Conservation (phyloP, 2,329 filamentous ascomycete species). For the Fusarium newnesense region DNA sequence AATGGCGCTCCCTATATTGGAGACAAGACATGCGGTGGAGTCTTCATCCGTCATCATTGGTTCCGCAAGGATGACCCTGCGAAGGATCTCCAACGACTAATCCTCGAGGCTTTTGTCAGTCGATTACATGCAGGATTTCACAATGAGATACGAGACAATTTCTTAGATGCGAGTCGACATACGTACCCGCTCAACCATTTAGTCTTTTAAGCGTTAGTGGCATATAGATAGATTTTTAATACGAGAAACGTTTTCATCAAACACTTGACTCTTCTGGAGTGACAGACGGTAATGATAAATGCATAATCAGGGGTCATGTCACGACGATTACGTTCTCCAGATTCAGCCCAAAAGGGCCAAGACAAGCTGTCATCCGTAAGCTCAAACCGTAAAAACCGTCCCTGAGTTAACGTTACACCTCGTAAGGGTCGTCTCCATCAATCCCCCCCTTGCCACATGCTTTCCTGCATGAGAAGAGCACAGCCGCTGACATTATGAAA, state of each 20-base stretch:
- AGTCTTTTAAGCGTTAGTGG: background rate
- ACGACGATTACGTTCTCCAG: background rate
- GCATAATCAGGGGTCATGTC: background rate
- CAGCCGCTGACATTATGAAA: background rate
- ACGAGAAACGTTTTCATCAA: background rate
- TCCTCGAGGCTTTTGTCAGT: constrained; percentile 3
- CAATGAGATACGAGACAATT: constrained; percentile 2
- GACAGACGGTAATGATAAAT: background rate
- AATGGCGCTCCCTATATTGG: constrained; percentile 40
- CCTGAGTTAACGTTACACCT: background rate
- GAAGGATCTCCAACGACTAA: constrained; percentile 1
- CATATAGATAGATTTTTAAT: background rate
- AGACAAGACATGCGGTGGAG: constrained; percentile 37
- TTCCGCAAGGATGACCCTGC: constrained; percentile 20
- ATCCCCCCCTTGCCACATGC: background rate
- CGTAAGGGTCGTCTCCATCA: background rate
- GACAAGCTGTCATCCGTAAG: background rate
- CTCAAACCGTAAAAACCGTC: background rate
- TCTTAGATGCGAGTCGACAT: constrained; percentile 11
- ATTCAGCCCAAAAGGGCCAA: background rate
- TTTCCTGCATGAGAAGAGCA: background rate
- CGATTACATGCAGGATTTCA: constrained; percentile 16
- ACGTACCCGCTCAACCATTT: constrained; percentile 6
- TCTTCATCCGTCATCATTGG: constrained; percentile 43
- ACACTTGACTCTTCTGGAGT: background rate